Base-by-base conservation (phyloP, 2,329 filamentous ascomycete species). In the Lasiodiplodia theobromae region DNA sequence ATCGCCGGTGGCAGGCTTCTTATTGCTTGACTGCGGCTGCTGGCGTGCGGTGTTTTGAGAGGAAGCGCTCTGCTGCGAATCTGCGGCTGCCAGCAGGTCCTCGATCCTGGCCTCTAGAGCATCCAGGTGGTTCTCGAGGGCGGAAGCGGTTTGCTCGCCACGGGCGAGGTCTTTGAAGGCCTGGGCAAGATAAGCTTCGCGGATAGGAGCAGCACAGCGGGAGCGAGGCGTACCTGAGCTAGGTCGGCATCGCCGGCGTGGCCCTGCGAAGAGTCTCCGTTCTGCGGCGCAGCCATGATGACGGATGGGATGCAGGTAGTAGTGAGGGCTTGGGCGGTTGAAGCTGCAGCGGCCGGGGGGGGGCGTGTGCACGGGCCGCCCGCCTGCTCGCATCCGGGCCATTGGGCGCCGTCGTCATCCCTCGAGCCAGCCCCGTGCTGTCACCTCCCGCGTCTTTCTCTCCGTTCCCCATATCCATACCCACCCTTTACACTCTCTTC, bases 101-200 rank as follows among this genome's bases (percentile, higher is more conserved):
- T 86, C 84, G 58, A 89, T 87, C 75, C 85, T 86, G 67, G 79
- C 81, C 74, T 89, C 87, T 66, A 89, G 80, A 28, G 79, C 79
- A 68, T 81, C 82, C 38, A 89, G 81, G 71, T 87, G 84, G 69
- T 81, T 82, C 74, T 89, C 87, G 37, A 89, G 76, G 23, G 83
- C 85, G 34, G 84, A 78, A 6, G 87, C 87, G 38, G 86, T 85
- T 69, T 80, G 80, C 76, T 89, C 87, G 73, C 86, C 87, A 69
- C 84, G 86, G 40, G 82, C 80, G 40, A 86, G 79, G 69, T 85
- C 83, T 72, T 84, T 80, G 74, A 85, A 83, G 44, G 83, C 83
- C 84, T 86, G 72, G 16, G 25, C 40, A 52, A 40, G 40, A 67
- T 67, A 14, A 67, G 65, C 49, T 37, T 34, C 16, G 6, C 10